A percentile compares a stretch with the other conserved stretches of the same genome.
Evolutionary conservation across 2,329 filamentous ascomycete genomes (phyloP).

Genomic region (Phialocephala subalpina): DNA sequence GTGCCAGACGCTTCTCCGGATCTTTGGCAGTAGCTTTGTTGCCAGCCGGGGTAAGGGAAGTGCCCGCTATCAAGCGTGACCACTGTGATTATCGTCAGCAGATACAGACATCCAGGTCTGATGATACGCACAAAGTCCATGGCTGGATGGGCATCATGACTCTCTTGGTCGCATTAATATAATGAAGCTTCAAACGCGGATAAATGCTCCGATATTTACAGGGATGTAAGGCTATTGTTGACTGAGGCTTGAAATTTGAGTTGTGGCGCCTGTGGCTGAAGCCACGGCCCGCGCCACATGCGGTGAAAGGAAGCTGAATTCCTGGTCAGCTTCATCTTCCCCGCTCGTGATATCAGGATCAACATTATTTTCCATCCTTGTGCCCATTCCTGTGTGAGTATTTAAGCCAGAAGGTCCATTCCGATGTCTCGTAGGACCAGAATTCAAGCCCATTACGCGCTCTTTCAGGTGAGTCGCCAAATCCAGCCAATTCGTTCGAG

Average conservation of each 20-base stretch:
- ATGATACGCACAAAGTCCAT: slow-evolving; percentile 42
- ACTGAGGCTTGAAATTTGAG: neutral
- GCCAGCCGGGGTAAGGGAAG: slow-evolving; percentile 61
- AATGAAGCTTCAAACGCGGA: slow-evolving; percentile 22
- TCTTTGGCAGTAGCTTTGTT: slow-evolving; percentile 68
- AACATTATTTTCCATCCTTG: too few relatives aligned
- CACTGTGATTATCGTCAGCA: slow-evolving; percentile 54
- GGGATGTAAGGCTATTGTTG: neutral
- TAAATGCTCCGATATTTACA: slow-evolving; percentile 16
- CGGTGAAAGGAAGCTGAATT: too few relatives aligned
- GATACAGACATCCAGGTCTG: slow-evolving; percentile 4
- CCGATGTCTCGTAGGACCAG: too few relatives aligned
- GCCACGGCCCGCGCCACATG: neutral
- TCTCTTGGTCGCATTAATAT: slow-evolving; percentile 30
- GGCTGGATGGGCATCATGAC: slow-evolving; percentile 33
- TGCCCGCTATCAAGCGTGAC: slow-evolving; percentile 72
- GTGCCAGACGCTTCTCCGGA: slow-evolving; percentile 68
- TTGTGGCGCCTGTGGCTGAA: neutral
- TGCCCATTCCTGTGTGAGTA: too few relatives aligned
- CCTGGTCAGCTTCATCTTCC: too few relatives aligned
- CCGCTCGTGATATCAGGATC: too few relatives aligned
- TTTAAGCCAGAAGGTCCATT: too few relatives aligned
- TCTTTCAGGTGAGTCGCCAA: too few relatives aligned
- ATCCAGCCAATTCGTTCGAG: too few relatives aligned
- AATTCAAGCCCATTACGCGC: too few relatives aligned